Conservation (phyloP, 805 yeast genomes). For the Wickerhamiella alocasiicola region DNA sequence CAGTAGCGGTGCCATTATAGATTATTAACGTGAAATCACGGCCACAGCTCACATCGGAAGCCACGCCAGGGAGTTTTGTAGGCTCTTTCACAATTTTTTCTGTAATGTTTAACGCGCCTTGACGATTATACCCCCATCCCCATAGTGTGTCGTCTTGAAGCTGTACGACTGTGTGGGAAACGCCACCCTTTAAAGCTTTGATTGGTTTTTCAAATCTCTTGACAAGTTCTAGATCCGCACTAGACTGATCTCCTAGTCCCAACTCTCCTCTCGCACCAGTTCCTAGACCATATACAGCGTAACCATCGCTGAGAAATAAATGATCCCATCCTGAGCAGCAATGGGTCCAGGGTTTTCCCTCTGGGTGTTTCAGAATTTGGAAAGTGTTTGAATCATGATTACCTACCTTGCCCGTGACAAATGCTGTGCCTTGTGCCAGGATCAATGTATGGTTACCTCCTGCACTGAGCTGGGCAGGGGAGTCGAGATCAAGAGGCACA, state of each 20-base stretch:
- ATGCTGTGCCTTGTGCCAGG: constrained; percentile 42
- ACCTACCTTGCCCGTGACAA: constrained; percentile 49
- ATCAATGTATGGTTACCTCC: constrained; percentile 84
- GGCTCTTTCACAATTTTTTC: constrained; percentile 8
- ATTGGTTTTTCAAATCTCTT: constrained; percentile 17
- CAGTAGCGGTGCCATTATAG: constrained; percentile 14
- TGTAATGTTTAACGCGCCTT: constrained; percentile 37
- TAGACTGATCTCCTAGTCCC: constrained; percentile 35
- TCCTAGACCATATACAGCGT: constrained; percentile 44
- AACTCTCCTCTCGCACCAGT: constrained; percentile 62
- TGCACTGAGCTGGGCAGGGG: constrained; percentile 28
- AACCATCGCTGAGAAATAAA: constrained; percentile 18
- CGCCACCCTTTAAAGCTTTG: constrained; percentile 21
- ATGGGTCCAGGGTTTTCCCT: constrained; percentile 30
- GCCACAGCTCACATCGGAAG: constrained; percentile 32
- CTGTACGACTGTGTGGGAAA: constrained; percentile 26
- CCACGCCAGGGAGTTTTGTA: constrained; percentile 13
- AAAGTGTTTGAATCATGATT: background rate
- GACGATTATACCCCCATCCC: constrained; percentile 62
- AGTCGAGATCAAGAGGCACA: constrained; percentile 28
- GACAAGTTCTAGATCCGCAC: constrained; percentile 7
- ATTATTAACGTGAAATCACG: constrained; percentile 43
- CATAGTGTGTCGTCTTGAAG: constrained; percentile 33
- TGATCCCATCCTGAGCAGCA: constrained; percentile 75
- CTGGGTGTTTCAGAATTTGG: constrained; percentile 14